A percentile compares a stretch with the other conserved stretches of the same genome.
These are phyloP conservation scores for Lactarius sp. DNA, from an alignment of 768 basidiomycete species.

Conservation along the genomic window DNA sequence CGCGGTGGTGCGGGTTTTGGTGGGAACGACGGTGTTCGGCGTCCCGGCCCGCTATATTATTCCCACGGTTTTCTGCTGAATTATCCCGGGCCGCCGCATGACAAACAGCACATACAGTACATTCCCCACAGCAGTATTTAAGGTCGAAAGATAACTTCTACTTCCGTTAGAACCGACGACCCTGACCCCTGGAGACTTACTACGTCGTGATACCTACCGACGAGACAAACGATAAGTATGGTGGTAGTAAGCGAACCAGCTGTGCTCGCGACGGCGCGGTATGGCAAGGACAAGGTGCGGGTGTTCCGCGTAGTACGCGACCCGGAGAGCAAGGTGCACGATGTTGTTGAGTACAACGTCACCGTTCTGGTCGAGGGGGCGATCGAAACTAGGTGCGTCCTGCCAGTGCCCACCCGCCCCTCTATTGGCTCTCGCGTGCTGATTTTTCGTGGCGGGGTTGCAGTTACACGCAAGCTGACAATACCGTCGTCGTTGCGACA, in stretches of 20 bases:
- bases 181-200: too few relatives aligned
- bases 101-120: too few relatives aligned
- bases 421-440: background rate
- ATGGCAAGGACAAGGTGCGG: constrained; percentile 87
- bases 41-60: background rate
- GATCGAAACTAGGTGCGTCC: constrained; percentile 60
- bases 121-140: too few relatives aligned
- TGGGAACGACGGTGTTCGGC: background rate
- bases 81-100: too few relatives aligned
- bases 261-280: constrained; percentile 49
- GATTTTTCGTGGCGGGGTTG: too few relatives aligned
- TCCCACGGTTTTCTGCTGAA: background rate
- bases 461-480: constrained; percentile 87
- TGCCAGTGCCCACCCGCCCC: background rate
- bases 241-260: background rate
- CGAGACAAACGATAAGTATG: background rate
- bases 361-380: constrained; percentile 77
- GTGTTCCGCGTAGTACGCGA: constrained; percentile 79
- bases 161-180: too few relatives aligned
- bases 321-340: constrained; percentile 49
- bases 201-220: too few relatives aligned
- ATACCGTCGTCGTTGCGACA: constrained; percentile 83
- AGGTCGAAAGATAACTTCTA: too few relatives aligned
- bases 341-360: constrained; percentile 83
- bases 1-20: background rate